These are phyloP conservation scores for Gossypium stocksii DNA, from an alignment of 345 rosid genomes.

Conservation along the genomic window DNA sequence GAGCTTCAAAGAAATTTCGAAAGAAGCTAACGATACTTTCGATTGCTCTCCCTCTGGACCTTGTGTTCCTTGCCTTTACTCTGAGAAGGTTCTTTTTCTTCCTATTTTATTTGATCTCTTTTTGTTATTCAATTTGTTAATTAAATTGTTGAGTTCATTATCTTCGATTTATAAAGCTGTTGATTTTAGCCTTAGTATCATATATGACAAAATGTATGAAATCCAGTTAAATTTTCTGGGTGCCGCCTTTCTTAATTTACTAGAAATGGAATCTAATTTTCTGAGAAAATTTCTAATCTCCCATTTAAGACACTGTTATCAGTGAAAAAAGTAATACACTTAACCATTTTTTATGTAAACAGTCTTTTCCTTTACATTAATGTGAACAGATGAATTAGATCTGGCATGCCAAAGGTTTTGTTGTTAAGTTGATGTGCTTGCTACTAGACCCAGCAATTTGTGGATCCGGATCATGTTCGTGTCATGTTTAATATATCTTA, in stretches of 20 bases:
- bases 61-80: conserved; percentile 73
- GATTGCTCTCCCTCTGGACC: conserved; percentile 94
- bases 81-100: conserved; percentile 55
- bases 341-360: neutral
- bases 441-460: neutral
- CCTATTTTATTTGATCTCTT: neutral
- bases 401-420: neutral
- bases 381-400: neutral
- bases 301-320: neutral
- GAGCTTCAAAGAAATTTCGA: conserved; percentile 61
- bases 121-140: neutral
- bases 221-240: neutral
- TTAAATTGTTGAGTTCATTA: neutral
- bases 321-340: neutral
- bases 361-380: neutral
- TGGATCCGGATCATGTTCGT: neutral
- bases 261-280: neutral
- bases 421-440: neutral
- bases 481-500: neutral
- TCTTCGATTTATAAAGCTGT: neutral
- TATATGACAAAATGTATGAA: neutral
- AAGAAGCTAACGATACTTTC: conserved; percentile 63
- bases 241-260: neutral
- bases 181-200: neutral
- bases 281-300: neutral